Evolutionary conservation across 805 yeast species (phyloP).

Genomic region (Saccharomycopsis oosterbeekiorum): DNA sequence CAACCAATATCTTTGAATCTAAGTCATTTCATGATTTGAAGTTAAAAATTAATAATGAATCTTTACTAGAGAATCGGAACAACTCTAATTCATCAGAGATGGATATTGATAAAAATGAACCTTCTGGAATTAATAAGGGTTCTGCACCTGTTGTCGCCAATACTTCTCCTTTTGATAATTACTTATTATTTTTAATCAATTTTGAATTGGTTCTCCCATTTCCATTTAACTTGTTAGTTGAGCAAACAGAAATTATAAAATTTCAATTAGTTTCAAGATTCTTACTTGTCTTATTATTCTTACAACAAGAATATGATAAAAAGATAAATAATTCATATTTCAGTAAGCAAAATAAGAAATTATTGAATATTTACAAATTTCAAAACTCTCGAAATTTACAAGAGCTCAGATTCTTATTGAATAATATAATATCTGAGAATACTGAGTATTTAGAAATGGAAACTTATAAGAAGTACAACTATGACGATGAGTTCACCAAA

Average conservation of each 20-base stretch:
- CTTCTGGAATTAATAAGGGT: too few relatives aligned
- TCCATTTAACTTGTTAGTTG: conserved; percentile 70
- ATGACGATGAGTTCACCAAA: not conserved
- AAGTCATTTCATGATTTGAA: conserved; percentile 16
- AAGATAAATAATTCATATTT: conserved; percentile 1
- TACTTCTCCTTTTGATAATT: conserved; percentile 26
- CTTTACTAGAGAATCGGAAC: not conserved
- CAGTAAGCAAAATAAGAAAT: not conserved
- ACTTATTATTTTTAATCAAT: conserved; percentile 42
- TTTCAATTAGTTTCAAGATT: conserved; percentile 76
- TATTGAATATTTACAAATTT: conserved; percentile 5
- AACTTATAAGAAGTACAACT: not conserved
- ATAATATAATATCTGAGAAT: not conserved
- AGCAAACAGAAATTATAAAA: conserved; percentile 61
- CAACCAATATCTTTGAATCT: conserved; percentile 36
- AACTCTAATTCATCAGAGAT: not conserved
- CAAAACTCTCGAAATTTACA: conserved; percentile 2
- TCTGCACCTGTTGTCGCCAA: not conserved
- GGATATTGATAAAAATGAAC: not conserved
- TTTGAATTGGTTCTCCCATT: conserved; percentile 65
- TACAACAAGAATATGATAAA: conserved; percentile 4
- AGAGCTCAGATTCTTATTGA: not conserved
- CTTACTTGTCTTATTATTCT: conserved; percentile 27
- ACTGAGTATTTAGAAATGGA: not conserved
- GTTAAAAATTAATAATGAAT: conserved; percentile 8